Conservation (phyloP, 2,329 filamentous ascomycete species). For the Verticillium longisporum region DNA sequence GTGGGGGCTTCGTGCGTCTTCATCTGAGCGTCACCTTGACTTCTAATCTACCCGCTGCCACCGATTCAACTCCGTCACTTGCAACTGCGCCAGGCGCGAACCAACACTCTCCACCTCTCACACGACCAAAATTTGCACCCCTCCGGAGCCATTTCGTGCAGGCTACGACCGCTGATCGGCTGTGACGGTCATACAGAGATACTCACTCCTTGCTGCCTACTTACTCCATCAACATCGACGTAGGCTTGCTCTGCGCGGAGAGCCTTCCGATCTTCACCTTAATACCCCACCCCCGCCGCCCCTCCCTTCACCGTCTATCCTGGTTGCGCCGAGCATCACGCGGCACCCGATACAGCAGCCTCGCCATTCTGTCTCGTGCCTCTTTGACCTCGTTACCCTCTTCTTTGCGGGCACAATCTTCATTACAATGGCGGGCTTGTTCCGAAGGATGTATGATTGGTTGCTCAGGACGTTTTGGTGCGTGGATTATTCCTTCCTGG, state of each 20-base stretch:
- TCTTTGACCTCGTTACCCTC: not conserved
- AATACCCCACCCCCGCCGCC: constrained; percentile 16
- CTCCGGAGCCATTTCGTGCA: constrained; percentile 4
- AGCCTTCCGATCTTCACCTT: not conserved
- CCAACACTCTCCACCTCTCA: constrained; percentile 5
- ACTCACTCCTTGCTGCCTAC: constrained; percentile 25
- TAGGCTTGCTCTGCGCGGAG: not conserved
- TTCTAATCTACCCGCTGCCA: constrained; percentile 14
- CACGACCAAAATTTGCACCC: constrained; percentile 4
- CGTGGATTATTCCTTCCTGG: constrained; percentile 25
- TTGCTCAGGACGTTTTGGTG: constrained; percentile 95
- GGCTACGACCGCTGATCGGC: constrained; percentile 18
- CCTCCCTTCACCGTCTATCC: constrained; percentile 19
- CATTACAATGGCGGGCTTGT: constrained; percentile 75
- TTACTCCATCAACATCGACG: constrained; percentile 12
- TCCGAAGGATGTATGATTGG: constrained; percentile 97
- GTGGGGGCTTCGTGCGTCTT: not conserved
- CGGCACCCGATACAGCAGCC: not conserved
- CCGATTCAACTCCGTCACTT: not conserved
- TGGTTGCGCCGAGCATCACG: not conserved
- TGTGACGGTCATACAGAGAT: constrained; percentile 33
- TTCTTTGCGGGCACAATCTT: not conserved
- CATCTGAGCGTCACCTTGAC: constrained; percentile 28
- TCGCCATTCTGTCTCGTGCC: not conserved
- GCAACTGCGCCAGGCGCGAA: not conserved